Conservation (phyloP, 495 filamentous ascomycete genomes). For the Lepidopterella palustris region DNA sequence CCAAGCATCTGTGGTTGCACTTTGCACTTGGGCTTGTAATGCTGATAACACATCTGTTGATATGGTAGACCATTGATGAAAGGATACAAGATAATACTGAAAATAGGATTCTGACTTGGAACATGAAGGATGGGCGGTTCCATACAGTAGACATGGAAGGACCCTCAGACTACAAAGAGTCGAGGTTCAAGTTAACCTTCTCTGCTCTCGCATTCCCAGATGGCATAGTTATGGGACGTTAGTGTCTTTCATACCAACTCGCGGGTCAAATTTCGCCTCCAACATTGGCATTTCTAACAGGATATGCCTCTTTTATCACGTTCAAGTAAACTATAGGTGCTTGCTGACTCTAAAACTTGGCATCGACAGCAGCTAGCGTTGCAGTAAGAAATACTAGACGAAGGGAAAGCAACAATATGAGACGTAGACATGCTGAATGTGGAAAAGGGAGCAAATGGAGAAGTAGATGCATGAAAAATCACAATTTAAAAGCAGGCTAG, state of each 20-base stretch:
- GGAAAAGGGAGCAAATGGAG: background rate
- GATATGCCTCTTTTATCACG: background rate
- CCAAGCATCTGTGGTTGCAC: too few species aligned
- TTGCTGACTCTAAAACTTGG: background rate
- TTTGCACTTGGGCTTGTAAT: too few species aligned
- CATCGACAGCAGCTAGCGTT: background rate
- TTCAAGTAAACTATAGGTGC: background rate
- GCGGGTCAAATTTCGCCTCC: background rate
- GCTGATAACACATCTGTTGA: too few species aligned
- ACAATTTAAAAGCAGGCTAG: too few species aligned
- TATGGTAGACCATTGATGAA: too few species aligned
- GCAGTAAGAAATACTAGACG: background rate
- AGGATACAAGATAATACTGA: background rate
- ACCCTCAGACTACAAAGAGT: constrained; percentile 43
- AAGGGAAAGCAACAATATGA: background rate
- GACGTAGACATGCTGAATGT: background rate
- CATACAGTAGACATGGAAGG: constrained; percentile 35
- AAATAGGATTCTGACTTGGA: background rate
- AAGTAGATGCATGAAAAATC: background rate
- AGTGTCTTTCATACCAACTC: background rate
- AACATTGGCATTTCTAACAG: background rate
- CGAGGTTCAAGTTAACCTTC: constrained; percentile 41
- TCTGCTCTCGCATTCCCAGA: constrained; percentile 37
- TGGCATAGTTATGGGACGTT: constrained; percentile 30
- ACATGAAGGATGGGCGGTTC: background rate